phyloP scores from a whole-genome alignment of 805 yeast species.

The Lachancea nothofagi region DNA sequence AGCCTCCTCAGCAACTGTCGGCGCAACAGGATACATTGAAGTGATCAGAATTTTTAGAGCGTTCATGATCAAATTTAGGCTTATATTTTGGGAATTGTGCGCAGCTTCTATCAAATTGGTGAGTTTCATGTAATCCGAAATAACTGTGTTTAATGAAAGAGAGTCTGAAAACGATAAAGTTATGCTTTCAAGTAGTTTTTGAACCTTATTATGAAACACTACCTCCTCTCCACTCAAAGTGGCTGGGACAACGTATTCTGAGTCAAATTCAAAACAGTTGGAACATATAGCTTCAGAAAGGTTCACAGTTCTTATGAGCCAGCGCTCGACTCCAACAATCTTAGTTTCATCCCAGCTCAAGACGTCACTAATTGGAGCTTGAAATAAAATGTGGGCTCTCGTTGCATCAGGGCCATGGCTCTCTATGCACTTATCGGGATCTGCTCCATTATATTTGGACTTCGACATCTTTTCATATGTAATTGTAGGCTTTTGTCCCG shows the following conservation, averaged over 20 bases:
- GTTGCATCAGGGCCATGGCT: constrained; percentile 90
- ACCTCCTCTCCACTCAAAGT: constrained; percentile 42
- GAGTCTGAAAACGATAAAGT: constrained; percentile 54
- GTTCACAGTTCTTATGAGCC: constrained; percentile 60
- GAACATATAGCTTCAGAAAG: constrained; percentile 11
- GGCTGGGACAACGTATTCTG: constrained; percentile 13
- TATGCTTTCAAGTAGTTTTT: constrained; percentile 42
- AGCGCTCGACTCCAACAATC: constrained; percentile 81
- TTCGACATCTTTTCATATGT: constrained; percentile 93
- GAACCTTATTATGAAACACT: constrained; percentile 52
- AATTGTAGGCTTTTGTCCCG: constrained; percentile 48
- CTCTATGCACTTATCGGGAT: constrained; percentile 70
- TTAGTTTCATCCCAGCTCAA: constrained; percentile 87
- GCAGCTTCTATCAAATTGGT: constrained; percentile 48
- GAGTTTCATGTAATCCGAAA: constrained; percentile 85
- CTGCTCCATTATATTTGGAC: constrained; percentile 91
- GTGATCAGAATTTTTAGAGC: constrained; percentile 50
- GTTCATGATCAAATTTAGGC: constrained; percentile 40
- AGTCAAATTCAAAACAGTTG: constrained; percentile 5
- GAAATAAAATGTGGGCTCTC: constrained; percentile 87
- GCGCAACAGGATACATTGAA: constrained; percentile 75
- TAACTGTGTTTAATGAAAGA: constrained; percentile 71
- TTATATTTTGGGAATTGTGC: constrained; percentile 34
- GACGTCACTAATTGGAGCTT: constrained; percentile 79
- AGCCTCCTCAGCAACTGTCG: constrained; percentile 76